Percentiles rank a stretch among this genome's conserved stretches.
These are phyloP conservation scores for Platanthera guangdongensis DNA, from an alignment of 106 monocot species.

Conservation along the genomic window DNA sequence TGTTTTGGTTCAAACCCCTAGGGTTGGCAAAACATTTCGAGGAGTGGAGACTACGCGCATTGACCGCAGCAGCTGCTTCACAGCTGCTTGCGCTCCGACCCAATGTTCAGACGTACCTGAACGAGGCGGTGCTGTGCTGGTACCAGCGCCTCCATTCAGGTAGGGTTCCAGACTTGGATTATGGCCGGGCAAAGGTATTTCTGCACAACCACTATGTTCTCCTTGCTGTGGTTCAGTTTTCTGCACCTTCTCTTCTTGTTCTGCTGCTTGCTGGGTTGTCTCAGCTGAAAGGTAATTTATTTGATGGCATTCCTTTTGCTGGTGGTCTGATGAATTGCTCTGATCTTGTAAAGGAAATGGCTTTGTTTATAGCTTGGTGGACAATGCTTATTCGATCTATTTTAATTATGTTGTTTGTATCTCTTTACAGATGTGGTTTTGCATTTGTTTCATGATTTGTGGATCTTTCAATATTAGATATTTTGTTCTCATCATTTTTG, in stretches of 20 bases:
- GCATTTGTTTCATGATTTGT: conserved; percentile 51
- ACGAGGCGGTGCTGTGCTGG: conserved; percentile 86
- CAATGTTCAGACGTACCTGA: conserved; percentile 73
- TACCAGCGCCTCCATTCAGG: conserved; percentile 76
- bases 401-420: conserved; percentile 40
- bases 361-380: conserved; percentile 89
- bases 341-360: conserved; percentile 51
- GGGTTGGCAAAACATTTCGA: conserved; percentile 5
- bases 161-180: conserved; percentile 53
- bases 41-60: conserved; percentile 13
- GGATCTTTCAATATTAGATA: not conserved
- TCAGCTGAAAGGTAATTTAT: conserved; percentile 50
- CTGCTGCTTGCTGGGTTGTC: conserved; percentile 53
- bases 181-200: conserved; percentile 84
- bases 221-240: conserved; percentile 54
- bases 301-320: conserved; percentile 16
- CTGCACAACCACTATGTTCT: conserved; percentile 74
- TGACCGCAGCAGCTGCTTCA: conserved; percentile 28
- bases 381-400: conserved; percentile 44
- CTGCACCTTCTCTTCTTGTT: conserved; percentile 53
- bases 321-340: conserved; percentile 20
- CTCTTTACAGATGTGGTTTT: conserved; percentile 46
- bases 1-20: conserved; percentile 31
- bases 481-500: not conserved
- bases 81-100: conserved; percentile 48